Base-by-base conservation (phyloP, 164 flowering plant species). In the Stephania yunnanensis region DNA sequence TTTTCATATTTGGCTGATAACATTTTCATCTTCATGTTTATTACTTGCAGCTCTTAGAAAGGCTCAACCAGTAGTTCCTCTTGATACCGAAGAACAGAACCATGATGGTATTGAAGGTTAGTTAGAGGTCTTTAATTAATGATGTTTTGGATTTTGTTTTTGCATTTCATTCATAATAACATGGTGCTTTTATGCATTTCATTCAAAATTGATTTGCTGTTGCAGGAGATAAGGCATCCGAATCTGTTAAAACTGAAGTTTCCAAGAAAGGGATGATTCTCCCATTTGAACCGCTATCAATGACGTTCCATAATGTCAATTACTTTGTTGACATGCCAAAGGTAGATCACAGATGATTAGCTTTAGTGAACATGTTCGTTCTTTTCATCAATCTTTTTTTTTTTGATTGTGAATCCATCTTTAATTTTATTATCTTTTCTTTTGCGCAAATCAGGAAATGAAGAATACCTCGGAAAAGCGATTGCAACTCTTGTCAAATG, bases 261-360 rank as follows among this genome's bases (percentile, higher is more conserved):
- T 75, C 79, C 74, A 82, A 77, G 53, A 89, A 83, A 75, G 98
- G 98, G 78, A 94, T 94, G 98, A 90, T 90, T 79, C 93, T 94
- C 66, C 97, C 98, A 69, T 94, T 94, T 84, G 80, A 87, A 77
- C 97, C 94, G 64, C 76, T 94, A 66, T 66, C 87, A 74, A 89
- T 94, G 95, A 91, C 97, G 61, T 94, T 94, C 75, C 90, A 87
- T 71, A 87, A 91, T 75, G 90, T 94, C 82, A 90, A 85, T 71
- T 94, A 94, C 83, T 94, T 81, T 80, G 98, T 92, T 80, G 97
- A 92, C 77, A 90, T 88, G 92, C 97, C 98, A 11, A 83, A 83
- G 95, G 98, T 94, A 75, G 29, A 82, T 46, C 4, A 20, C 92
- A 75, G 29, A 82, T 46, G 3, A 20, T n/a, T n/a, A 25, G 66